Base-by-base conservation (phyloP, 2,329 filamentous ascomycete genomes). In the Fusarium sp. region DNA sequence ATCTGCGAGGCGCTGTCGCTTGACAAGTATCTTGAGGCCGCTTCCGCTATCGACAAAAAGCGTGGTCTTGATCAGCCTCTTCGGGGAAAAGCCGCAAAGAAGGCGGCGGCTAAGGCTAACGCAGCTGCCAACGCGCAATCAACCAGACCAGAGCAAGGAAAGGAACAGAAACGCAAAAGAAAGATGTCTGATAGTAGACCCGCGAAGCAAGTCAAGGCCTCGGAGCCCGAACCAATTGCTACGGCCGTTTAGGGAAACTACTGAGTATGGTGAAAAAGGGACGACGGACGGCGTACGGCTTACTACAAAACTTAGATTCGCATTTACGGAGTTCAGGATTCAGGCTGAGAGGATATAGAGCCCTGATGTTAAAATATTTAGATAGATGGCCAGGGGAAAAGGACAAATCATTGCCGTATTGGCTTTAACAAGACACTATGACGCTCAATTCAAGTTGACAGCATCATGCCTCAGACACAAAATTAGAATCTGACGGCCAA, bases 1-100 rank as follows among this genome's bases (percentile, higher is more conserved):
- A 79, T 91, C 3, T 92, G 94, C 75, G 84, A 89, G 60, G 81
- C 86, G 2, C 80, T 98, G 30, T 88, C 85, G 1, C 84, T 93
- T 37, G 84, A 89, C 3, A 85, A 91, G 61, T 79, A 97, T 46
- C 75, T 89, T 22, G 86, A 88, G 32, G 80, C 83, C 64, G 94
- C 94, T 1, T 83, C 83, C 46, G 86, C 88, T 9, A 83, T 91
- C 6, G 94, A 98, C 76, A 78, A 84, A 57, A 83, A 85, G 32
- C 81, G 93, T 16, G 88, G 86, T 18, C 83, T 93, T 57, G 85
- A 87, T 60, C 82, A 84, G 11, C 85, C 87, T 49, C 81, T 47
- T 22, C 69, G 79, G 18, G 78, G 77, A 44, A 79, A 79, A 70
- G 80, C 79, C 25, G 71, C 72, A n/a, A 79, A 77, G 55, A 79